Evolutionary conservation across 306 rosid species (phyloP).

Genomic region (Cucurbita pepo): DNA sequence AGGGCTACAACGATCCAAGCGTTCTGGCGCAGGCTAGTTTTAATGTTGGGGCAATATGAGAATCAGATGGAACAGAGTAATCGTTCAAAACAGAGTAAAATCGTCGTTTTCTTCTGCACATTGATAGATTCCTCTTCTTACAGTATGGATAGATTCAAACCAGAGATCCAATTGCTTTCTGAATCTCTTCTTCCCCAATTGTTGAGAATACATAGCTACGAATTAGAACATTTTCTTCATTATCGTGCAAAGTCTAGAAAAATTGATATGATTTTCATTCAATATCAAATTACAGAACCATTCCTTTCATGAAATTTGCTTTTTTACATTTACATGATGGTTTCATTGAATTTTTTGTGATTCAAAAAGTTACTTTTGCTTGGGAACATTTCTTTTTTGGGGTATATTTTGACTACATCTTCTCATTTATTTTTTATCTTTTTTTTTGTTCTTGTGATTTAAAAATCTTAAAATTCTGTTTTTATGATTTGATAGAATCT

Average conservation of each 20-base stretch:
- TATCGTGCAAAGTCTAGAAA: background rate
- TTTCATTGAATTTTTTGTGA: background rate
- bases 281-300: background rate
- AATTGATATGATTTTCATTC: background rate
- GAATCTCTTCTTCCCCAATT: background rate
- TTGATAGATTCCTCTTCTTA: too few species aligned
- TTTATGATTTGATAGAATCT: too few species aligned
- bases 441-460: too few species aligned
- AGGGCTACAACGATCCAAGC: slow-evolving; percentile 43
- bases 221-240: background rate
- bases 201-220: background rate
- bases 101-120: background rate
- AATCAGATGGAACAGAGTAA: slow-evolving; percentile 31
- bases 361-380: background rate
- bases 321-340: background rate
- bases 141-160: background rate
- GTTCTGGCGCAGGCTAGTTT: slow-evolving; percentile 38
- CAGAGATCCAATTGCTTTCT: background rate
- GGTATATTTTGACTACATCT: background rate
- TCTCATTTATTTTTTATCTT: background rate
- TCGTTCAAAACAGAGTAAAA: background rate
- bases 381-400: background rate
- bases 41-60: slow-evolving; percentile 26
- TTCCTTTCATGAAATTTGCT: background rate
- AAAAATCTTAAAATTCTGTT: too few species aligned